A percentile compares a stretch with the other conserved stretches of the same genome.
phyloP scores from a whole-genome alignment of 768 basidiomycete genomes.

The Asterophora lycoperdoides region DNA sequence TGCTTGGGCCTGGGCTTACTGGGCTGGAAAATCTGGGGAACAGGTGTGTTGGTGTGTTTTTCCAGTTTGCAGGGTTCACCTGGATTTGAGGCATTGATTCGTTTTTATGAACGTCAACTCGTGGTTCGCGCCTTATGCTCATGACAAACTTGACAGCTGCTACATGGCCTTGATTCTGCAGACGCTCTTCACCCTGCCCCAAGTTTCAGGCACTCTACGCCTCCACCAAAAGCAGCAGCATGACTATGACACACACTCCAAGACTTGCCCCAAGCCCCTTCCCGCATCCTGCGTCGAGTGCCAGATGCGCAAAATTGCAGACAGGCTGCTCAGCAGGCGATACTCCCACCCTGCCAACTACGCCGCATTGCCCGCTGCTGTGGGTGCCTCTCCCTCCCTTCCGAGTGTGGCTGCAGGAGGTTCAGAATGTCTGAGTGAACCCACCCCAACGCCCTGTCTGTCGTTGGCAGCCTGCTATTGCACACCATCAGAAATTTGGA shows the following conservation, averaged over 20 bases:
- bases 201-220: conserved; percentile 74
- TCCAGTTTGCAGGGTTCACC: too few species aligned
- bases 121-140: not conserved
- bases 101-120: too few species aligned
- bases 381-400: not conserved
- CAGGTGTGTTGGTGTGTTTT: conserved; percentile 41
- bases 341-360: conserved; percentile 65
- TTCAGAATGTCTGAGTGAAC: too few species aligned
- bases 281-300: conserved; percentile 91
- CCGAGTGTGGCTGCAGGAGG: too few species aligned
- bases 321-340: conserved; percentile 89
- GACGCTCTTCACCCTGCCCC: conserved; percentile 74
- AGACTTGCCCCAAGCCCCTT: conserved; percentile 56
- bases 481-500: too few species aligned
- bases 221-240: conserved; percentile 13
- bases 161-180: conserved; percentile 97
- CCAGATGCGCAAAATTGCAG: conserved; percentile 88
- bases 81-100: too few species aligned
- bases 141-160: conserved; percentile 49
- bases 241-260: conserved; percentile 41
- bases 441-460: conserved; percentile 24
- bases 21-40: conserved; percentile 93
- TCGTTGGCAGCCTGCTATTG: too few species aligned
- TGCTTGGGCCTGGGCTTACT: conserved; percentile 86
- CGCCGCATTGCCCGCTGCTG: conserved; percentile 8